Evolutionary conservation across 208 protist species (phyloP).

Genomic region (Trypanosoma congolense): DNA sequence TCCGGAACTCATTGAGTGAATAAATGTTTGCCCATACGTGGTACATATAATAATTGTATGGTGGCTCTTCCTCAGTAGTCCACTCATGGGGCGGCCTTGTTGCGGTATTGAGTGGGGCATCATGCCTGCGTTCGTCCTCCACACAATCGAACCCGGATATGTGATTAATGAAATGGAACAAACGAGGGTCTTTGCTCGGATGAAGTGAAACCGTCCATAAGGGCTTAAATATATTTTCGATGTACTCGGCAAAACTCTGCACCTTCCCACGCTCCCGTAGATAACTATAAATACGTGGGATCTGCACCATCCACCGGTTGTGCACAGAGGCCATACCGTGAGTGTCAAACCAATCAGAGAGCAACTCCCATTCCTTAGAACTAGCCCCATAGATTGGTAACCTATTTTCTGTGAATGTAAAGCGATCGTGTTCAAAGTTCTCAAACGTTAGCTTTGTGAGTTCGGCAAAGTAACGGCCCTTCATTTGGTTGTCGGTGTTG

Average conservation of each 20-base stretch:
- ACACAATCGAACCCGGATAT: constrained; percentile 98
- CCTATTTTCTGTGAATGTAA: constrained; percentile 92
- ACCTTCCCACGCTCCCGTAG: constrained; percentile 78
- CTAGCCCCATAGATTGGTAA: constrained; percentile 87
- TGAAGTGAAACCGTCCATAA: constrained; percentile 97
- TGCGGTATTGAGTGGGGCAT: constrained; percentile 52
- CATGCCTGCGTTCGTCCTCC: constrained; percentile 93
- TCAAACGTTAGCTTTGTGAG: constrained; percentile 94
- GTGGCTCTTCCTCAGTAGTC: constrained; percentile 93
- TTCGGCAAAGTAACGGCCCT: constrained; percentile 97
- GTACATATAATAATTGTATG: constrained; percentile 98
- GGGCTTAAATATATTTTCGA: constrained; percentile 98
- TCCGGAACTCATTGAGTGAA: constrained; percentile 94
- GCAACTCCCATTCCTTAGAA: constrained; percentile 91
- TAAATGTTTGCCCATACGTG: constrained; percentile 98
- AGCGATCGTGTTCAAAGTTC: constrained; percentile 92
- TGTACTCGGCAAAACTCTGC: constrained; percentile 92
- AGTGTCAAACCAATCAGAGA: constrained; percentile 95
- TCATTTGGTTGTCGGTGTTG: constrained; percentile 98
- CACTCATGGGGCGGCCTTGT: constrained; percentile 89
- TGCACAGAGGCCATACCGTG: constrained; percentile 94
- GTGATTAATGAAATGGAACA: constrained; percentile 96
- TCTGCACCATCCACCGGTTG: constrained; percentile 97
- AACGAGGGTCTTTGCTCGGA: constrained; percentile 91
- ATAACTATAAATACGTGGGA: constrained; percentile 93